Percentiles rank a stretch among this genome's conserved stretches.
phyloP scores from a whole-genome alignment of 2,329 filamentous ascomycete species.

The Neonectria hederae region DNA sequence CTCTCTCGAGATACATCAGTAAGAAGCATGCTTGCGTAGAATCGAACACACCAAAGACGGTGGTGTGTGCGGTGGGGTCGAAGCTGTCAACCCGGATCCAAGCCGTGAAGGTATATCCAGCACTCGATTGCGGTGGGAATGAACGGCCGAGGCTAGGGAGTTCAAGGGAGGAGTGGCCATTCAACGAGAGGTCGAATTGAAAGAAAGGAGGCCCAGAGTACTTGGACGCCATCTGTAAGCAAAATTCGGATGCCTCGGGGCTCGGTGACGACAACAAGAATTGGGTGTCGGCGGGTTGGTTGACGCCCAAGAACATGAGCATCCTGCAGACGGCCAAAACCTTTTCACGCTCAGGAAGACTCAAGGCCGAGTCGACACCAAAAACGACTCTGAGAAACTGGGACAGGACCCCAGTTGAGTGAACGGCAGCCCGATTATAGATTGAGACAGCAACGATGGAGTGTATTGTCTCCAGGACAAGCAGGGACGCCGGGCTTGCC shows the following conservation, averaged over 20 bases:
- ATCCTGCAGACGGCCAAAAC: slow-evolving; percentile 74
- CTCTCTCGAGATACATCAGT: slow-evolving; percentile 91
- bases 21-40: slow-evolving; percentile 92
- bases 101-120: slow-evolving; percentile 89
- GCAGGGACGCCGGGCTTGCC: slow-evolving; percentile 65
- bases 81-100: slow-evolving; percentile 92
- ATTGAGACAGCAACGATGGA: slow-evolving; percentile 69
- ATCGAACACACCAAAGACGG: slow-evolving; percentile 95
- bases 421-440: slow-evolving; percentile 76
- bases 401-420: slow-evolving; percentile 75
- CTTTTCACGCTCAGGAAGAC: slow-evolving; percentile 63
- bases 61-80: slow-evolving; percentile 87
- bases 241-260: slow-evolving; percentile 71
- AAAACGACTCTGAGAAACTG: slow-evolving; percentile 73
- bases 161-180: slow-evolving; percentile 91
- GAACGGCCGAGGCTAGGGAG: slow-evolving; percentile 83
- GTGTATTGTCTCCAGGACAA: slow-evolving; percentile 72
- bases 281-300: slow-evolving; percentile 83
- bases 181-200: slow-evolving; percentile 89
- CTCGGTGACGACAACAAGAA: slow-evolving; percentile 69
- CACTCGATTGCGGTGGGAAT: slow-evolving; percentile 81
- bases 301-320: slow-evolving; percentile 80
- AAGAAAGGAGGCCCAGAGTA: slow-evolving; percentile 86
- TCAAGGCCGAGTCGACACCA: slow-evolving; percentile 58
- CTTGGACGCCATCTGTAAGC: slow-evolving; percentile 74